phyloP scores from a whole-genome alignment of 768 basidiomycete species.

The Agaricus sinodeliciosus region DNA sequence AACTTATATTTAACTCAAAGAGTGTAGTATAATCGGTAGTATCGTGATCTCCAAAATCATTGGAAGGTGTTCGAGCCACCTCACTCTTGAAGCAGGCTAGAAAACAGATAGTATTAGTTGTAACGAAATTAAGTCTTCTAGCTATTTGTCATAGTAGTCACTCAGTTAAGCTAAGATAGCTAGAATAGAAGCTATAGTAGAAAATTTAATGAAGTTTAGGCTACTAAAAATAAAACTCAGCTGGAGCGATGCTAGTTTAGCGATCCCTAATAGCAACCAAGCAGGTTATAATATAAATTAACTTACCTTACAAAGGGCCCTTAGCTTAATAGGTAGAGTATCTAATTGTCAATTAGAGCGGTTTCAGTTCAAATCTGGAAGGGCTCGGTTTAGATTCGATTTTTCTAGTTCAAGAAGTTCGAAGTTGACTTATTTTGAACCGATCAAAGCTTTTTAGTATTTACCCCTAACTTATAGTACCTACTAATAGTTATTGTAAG shows the following conservation, averaged over 20 bases:
- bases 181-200: neutral
- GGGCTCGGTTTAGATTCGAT: slow-evolving; percentile 2
- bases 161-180: neutral
- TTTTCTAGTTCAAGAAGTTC: neutral
- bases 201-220: neutral
- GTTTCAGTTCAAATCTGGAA: slow-evolving; percentile 10
- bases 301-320: neutral
- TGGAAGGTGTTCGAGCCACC: too few species aligned
- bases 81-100: too few species aligned
- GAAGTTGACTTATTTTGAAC: too few species aligned
- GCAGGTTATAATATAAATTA: neutral
- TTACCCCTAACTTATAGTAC: neutral
- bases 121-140: too few species aligned
- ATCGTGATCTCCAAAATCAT: too few species aligned
- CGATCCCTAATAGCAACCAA: neutral
- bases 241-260: too few species aligned
- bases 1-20: too few species aligned
- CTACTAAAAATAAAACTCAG: neutral
- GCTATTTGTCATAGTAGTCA: neutral
- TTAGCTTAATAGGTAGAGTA: slow-evolving; percentile 10
- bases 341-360: slow-evolving; percentile 11
- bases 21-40: too few species aligned
- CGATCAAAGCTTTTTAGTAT: neutral
- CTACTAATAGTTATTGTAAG: too few species aligned
- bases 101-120: too few species aligned